phyloP scores from a whole-genome alignment of 106 monocot genomes.

The Platanthera guangdongensis region DNA sequence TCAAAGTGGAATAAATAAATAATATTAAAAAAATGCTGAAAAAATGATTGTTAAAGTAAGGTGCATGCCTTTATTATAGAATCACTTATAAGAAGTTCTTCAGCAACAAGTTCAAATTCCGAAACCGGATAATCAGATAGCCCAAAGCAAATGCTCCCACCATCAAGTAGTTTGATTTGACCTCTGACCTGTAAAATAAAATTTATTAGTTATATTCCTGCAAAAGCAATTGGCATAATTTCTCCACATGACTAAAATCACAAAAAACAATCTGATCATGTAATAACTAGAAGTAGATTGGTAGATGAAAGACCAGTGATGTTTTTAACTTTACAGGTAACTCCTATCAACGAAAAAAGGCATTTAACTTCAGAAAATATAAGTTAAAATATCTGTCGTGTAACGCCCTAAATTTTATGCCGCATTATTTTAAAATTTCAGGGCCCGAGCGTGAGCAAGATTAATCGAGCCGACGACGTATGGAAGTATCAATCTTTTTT shows the following conservation, averaged over 20 bases:
- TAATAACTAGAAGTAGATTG: not conserved
- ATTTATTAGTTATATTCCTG: conserved; percentile 7
- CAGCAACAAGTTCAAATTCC: conserved; percentile 95
- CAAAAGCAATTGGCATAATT: not conserved
- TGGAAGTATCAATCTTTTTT: no score
- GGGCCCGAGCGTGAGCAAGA: no score
- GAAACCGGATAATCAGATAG: conserved; percentile 79
- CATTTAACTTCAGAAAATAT: not conserved
- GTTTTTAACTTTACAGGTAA: not conserved
- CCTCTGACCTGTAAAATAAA: conserved; percentile 74
- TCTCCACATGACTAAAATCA: not conserved
- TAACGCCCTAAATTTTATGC: no score
- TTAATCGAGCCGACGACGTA: no score
- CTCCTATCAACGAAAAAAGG: not conserved
- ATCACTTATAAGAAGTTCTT: conserved; percentile 89
- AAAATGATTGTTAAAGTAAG: not conserved
- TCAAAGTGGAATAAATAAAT: not conserved
- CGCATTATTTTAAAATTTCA: no score
- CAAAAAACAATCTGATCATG: not conserved
- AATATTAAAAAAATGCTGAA: not conserved
- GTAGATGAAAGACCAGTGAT: not conserved
- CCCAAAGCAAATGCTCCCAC: conserved; percentile 85
- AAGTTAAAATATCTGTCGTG: no score
- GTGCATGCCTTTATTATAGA: conserved; percentile 73
- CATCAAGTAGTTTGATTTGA: conserved; percentile 72